phyloP scores from a whole-genome alignment of 2,329 filamentous ascomycete species.

The Trichoderma harzianum region DNA sequence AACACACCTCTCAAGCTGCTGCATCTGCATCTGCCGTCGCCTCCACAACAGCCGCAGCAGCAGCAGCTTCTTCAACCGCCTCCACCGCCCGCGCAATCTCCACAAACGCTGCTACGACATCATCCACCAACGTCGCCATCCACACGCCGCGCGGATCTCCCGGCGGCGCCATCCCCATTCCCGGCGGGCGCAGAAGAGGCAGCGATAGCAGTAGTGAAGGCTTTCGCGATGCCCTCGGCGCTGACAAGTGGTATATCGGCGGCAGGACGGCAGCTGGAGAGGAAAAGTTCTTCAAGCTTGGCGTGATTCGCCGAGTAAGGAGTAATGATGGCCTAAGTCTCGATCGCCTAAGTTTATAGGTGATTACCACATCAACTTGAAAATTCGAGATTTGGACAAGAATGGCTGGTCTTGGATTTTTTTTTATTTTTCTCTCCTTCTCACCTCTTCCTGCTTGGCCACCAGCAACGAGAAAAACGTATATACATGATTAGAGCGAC shows the following conservation, averaged over 20 bases:
- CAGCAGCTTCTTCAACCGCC: conserved; percentile 25
- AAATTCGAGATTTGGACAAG: background rate
- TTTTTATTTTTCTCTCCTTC: background rate
- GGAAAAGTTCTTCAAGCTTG: conserved; percentile 77
- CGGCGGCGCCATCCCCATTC: conserved; percentile 40
- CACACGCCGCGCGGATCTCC: conserved; percentile 28
- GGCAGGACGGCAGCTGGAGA: conserved; percentile 73
- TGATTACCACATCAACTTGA: background rate
- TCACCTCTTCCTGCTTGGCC: background rate
- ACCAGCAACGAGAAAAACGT: conserved; percentile 10
- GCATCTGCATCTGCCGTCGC: conserved; percentile 28
- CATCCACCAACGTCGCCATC: conserved; percentile 29
- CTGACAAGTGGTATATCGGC: conserved; percentile 80
- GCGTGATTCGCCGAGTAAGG: conserved; percentile 67
- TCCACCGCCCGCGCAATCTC: conserved; percentile 25
- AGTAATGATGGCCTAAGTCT: conserved; percentile 73
- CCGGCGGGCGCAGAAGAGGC: conserved; percentile 52
- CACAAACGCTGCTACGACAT: conserved; percentile 24
- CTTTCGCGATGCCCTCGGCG: conserved; percentile 67
- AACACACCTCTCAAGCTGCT: conserved; percentile 32
- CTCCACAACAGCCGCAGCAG: conserved; percentile 27
- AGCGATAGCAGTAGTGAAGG: conserved; percentile 75
- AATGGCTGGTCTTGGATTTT: background rate
- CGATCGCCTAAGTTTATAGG: conserved; percentile 70
- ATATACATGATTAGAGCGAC: conserved; percentile 16